These are phyloP conservation scores for Gonium pectorale DNA, from an alignment of 139 green algal genomes.

Conservation along the genomic window DNA sequence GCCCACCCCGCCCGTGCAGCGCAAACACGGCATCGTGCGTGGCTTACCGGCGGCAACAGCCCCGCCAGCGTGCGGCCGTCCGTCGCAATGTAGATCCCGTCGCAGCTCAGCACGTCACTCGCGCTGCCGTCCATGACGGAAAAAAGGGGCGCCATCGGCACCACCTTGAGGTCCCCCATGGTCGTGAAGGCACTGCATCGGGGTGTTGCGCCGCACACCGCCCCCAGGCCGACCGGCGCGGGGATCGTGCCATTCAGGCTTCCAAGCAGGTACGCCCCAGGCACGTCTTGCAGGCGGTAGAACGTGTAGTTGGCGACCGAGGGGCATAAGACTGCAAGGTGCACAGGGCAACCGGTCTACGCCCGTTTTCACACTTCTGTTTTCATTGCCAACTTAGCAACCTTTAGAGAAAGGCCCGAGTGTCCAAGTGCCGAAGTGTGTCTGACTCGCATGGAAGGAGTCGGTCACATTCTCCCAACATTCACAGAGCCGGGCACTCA, in stretches of 20 bases:
- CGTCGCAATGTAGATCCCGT: background rate
- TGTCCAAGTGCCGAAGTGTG: too few species aligned
- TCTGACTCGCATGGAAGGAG: too few species aligned
- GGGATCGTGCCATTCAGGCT: background rate
- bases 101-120: background rate
- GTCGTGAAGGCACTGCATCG: constrained; percentile 14
- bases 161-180: background rate
- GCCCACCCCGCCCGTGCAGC: too few species aligned
- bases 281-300: background rate
- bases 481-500: too few species aligned
- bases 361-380: too few species aligned
- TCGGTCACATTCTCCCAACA: too few species aligned
- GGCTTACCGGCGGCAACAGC: background rate
- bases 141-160: background rate
- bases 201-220: background rate
- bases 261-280: background rate
- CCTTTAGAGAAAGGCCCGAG: too few species aligned
- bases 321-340: too few species aligned
- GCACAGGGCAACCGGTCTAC: too few species aligned
- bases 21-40: too few species aligned
- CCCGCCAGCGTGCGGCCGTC: background rate
- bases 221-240: background rate
- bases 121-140: background rate
- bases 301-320: background rate
- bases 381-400: too few species aligned